Conservation (phyloP, 225 moss, liverwort and hornwort genomes). For the Ulota crispa region DNA sequence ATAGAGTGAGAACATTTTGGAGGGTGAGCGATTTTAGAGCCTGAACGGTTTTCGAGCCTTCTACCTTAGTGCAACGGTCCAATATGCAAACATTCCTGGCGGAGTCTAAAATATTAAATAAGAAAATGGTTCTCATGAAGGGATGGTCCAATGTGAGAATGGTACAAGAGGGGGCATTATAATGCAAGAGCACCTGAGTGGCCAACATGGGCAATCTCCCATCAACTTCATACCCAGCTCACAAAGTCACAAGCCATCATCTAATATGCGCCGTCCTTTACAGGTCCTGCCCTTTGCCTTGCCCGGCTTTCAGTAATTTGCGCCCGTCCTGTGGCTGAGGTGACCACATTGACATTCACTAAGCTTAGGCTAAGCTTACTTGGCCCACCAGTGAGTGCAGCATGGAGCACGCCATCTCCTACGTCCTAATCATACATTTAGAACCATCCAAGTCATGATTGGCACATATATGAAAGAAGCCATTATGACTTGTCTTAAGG, state of each 20-base stretch:
- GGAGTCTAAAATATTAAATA: too few relatives aligned
- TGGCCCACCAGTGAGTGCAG: neutral
- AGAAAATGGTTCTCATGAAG: neutral
- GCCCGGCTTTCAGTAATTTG: too few relatives aligned
- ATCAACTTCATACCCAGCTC: slow-evolving; percentile 16
- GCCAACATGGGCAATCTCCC: neutral
- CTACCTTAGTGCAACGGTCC: too few relatives aligned
- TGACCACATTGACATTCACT: slow-evolving; percentile 17
- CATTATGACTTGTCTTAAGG: neutral
- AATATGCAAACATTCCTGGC: too few relatives aligned
- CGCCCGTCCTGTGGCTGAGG: neutral
- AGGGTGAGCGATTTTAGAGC: too few relatives aligned
- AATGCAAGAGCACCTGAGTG: slow-evolving; percentile 32
- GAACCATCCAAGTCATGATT: slow-evolving; percentile 3
- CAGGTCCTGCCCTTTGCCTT: too few relatives aligned
- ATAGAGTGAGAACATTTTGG: too few relatives aligned
- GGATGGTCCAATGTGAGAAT: neutral
- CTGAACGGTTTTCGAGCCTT: too few relatives aligned
- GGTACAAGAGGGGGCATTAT: neutral
- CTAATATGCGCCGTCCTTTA: neutral
- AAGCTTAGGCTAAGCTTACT: too few relatives aligned
- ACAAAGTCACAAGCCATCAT: neutral
- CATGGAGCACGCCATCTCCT: slow-evolving; percentile 4
- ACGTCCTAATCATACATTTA: slow-evolving; percentile 13
- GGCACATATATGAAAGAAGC: neutral